Base-by-base conservation (phyloP, 2,329 filamentous ascomycete species). In the Stachybotrys chlorohalonatus region DNA sequence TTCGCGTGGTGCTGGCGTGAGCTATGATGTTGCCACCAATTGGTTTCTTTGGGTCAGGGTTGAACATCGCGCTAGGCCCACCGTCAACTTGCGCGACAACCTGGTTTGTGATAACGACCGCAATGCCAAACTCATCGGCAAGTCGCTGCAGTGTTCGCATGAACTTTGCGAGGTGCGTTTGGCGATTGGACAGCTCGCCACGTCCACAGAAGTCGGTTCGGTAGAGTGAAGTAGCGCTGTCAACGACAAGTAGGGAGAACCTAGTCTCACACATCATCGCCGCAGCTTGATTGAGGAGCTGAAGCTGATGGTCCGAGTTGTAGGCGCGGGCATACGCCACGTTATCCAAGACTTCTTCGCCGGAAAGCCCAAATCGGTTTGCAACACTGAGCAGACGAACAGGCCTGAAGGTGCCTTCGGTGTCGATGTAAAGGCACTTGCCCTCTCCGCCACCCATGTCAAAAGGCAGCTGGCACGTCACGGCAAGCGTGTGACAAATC, bases 211-310 rank as follows among this genome's bases (percentile, higher is more conserved):
- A 99, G 67, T 99, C 94, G 0, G 94, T 99, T 61, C 94, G 85
- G 72, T 99, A 99, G 3, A 99, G 81, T 2, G 93, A 87, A 0
- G 94, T 99, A 13, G 95, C 95, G 55, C 91, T 96, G 73, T 99
- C 94, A 55, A 99, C 94, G 51, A 99, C 85, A 52, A 99, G 84
- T 8, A 99, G 81, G 3, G 94, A 97, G 71, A 99, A 99, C 5
- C 94, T 85, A 0, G 94, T 99, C 75, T 99, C 95, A 55, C 92
- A 96, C 95, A 99, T 99, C 94, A 99, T 99, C 58, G 91, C 85
- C 2, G 94, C 88, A 4, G 94, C 95, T 70, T 97, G 93, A 64
- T 94, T 94, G 58, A 99, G 84, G 7, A 99, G 80, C 69, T 96
- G 90, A 52, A 99, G 82, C 70, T 99, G 94, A 71, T 99, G 94